Conservation (phyloP, 108 stramenopile genomes). For the Skeletonema potamos region DNA sequence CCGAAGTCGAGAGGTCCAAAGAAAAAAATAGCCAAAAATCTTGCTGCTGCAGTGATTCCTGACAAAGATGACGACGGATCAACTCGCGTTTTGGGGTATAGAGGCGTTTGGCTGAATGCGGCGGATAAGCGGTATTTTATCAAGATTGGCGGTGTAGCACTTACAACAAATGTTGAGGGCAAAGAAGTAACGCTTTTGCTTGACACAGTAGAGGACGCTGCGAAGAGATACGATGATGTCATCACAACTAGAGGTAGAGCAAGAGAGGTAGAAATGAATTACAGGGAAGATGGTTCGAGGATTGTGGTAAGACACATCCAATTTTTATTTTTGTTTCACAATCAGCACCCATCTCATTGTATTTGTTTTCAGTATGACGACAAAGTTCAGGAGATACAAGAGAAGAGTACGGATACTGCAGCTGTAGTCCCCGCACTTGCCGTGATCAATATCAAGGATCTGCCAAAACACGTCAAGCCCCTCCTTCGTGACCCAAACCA, state of each 20-base stretch:
- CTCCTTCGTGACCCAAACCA: slow-evolving; percentile 84
- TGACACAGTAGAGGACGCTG: slow-evolving; percentile 69
- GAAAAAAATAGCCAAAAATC: slow-evolving; percentile 36
- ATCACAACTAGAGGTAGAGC: slow-evolving; percentile 25
- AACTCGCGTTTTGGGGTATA: slow-evolving; percentile 63
- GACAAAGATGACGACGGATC: slow-evolving; percentile 72
- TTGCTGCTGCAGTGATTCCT: slow-evolving; percentile 21
- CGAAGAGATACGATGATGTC: slow-evolving; percentile 63
- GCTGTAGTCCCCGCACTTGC: slow-evolving; percentile 55
- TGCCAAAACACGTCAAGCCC: slow-evolving; percentile 79
- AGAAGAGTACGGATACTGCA: slow-evolving; percentile 17
- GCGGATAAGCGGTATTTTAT: slow-evolving; percentile 74
- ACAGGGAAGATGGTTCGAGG: slow-evolving; percentile 63
- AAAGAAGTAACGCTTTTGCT: slow-evolving; percentile 38
- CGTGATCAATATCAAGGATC: slow-evolving; percentile 82
- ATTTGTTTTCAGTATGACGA: slow-evolving; percentile 2
- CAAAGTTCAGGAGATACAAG: slow-evolving; percentile 5
- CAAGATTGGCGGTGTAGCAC: slow-evolving; percentile 58
- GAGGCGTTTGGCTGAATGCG: slow-evolving; percentile 78
- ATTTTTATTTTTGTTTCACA: background rate
- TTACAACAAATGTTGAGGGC: slow-evolving; percentile 8
- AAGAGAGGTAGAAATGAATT: slow-evolving; percentile 59
- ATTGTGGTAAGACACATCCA: slow-evolving; percentile 33
- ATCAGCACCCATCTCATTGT: background rate
- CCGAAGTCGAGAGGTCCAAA: slow-evolving; percentile 45